phyloP scores from a whole-genome alignment of 805 yeast genomes.

The Priceomyces castillae region DNA sequence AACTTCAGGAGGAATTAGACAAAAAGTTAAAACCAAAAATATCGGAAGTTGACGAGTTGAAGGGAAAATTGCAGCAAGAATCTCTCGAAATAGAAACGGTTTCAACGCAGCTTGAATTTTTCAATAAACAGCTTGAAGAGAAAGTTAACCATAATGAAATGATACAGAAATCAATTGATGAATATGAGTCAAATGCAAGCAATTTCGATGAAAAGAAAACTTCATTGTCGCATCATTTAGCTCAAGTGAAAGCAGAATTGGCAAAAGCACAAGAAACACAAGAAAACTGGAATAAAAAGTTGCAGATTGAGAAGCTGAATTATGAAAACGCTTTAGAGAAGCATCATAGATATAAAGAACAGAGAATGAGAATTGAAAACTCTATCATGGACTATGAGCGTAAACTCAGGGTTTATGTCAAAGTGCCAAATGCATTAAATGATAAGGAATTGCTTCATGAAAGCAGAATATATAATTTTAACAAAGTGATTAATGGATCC shows the following conservation, averaged over 20 bases:
- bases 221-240: constrained; percentile 19
- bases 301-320: constrained; percentile 12
- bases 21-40: constrained; percentile 15
- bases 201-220: constrained; percentile 16
- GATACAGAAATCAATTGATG: constrained; percentile 7
- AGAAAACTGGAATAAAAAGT: constrained; percentile 17
- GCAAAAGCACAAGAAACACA: constrained; percentile 15
- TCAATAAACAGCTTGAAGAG: constrained; percentile 5
- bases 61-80: constrained; percentile 22
- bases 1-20: constrained; percentile 16
- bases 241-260: constrained; percentile 17
- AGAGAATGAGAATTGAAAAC: constrained; percentile 47
- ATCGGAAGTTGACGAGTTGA: constrained; percentile 26
- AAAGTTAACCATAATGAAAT: constrained; percentile 7
- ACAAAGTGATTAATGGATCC: constrained; percentile 14
- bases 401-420: constrained; percentile 23
- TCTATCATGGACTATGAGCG: constrained; percentile 39
- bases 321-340: constrained; percentile 24
- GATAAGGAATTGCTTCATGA: constrained; percentile 4
- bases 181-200: constrained; percentile 16
- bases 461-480: constrained; percentile 12
- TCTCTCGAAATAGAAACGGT: constrained; percentile 18
- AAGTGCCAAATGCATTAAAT: constrained; percentile 3
- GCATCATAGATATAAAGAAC: constrained; percentile 31
- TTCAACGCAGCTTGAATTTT: constrained; percentile 7